Percentiles rank a stretch among this genome's conserved stretches.
Conservation (phyloP, 768 basidiomycete genomes). For the Cystofilobasidium macerans region DNA sequence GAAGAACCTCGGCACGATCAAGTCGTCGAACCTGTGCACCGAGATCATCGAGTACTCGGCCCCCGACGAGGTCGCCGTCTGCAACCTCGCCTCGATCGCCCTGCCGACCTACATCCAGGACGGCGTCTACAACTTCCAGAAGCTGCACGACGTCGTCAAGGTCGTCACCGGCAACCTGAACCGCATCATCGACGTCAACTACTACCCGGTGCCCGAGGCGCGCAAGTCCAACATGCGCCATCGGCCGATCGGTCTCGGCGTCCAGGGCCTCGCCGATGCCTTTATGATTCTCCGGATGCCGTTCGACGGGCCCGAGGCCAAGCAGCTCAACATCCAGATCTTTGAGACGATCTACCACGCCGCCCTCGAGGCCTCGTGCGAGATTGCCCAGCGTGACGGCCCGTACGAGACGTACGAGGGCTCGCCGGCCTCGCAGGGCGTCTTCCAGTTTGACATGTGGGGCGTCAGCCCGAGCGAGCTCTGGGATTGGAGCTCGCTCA, state of each 20-base stretch:
- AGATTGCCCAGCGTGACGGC: constrained; percentile 67
- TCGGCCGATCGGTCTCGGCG: constrained; percentile 92
- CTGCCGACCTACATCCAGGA: constrained; percentile 79
- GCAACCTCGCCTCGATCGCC: constrained; percentile 94
- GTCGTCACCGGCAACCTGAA: constrained; percentile 89
- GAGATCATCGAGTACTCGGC: constrained; percentile 98
- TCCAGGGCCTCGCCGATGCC: constrained; percentile 92
- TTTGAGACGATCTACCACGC: constrained; percentile 99
- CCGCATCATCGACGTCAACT: constrained; percentile 62
- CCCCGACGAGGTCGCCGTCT: constrained; percentile 94
- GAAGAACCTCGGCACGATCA: constrained; percentile 96
- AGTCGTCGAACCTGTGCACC: constrained; percentile 96
- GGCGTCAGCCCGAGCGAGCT: constrained; percentile 73
- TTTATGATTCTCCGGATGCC: constrained; percentile 97
- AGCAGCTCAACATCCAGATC: constrained; percentile 82
- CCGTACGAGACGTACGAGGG: constrained; percentile 83
- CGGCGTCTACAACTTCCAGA: constrained; percentile 75
- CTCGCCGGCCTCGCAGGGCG: constrained; percentile 76
- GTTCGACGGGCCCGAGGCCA: constrained; percentile 80
- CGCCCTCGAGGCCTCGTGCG: constrained; percentile 78
- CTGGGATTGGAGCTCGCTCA: constrained; percentile 88
- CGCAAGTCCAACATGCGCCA: constrained; percentile 90
- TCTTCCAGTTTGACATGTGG: constrained; percentile 93
- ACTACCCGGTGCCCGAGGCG: constrained; percentile 76
- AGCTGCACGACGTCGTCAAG: constrained; percentile 85